These are phyloP conservation scores for Cryphonectria japonica DNA, from an alignment of 2,329 filamentous ascomycete species.

Conservation along the genomic window DNA sequence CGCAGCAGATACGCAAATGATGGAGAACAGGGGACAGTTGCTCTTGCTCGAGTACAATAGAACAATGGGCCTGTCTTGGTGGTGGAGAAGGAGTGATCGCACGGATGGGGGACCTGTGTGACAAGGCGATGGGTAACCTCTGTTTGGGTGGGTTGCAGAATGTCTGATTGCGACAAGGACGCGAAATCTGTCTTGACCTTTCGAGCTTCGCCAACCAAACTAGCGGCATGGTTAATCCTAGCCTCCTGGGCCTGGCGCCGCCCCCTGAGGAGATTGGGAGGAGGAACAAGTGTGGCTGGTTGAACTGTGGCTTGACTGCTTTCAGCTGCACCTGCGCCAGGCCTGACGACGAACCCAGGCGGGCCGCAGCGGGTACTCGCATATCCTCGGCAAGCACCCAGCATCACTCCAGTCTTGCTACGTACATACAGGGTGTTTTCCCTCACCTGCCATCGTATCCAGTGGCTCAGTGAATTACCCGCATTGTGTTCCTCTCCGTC, in stretches of 20 bases:
- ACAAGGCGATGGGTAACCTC: not conserved
- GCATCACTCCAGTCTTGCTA: not conserved
- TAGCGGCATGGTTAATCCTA: conserved; percentile 1
- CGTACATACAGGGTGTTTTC: not conserved
- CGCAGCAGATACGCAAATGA: not conserved
- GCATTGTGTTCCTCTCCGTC: not conserved
- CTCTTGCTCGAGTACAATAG: not conserved
- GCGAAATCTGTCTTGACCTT: conserved; percentile 22
- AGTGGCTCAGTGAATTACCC: too few relatives aligned
- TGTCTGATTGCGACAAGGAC: conserved; percentile 13
- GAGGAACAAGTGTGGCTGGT: conserved; percentile 1
- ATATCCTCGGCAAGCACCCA: conserved; percentile 12
- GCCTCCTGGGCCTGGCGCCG: not conserved
- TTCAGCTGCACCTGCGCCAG: not conserved
- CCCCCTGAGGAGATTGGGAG: not conserved
- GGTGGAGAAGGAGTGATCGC: conserved; percentile 16
- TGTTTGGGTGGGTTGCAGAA: not conserved
- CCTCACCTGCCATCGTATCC: not conserved
- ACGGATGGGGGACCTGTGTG: conserved; percentile 25
- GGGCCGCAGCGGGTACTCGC: not conserved
- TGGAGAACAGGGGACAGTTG: not conserved
- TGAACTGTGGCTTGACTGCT: not conserved
- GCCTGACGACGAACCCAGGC: not conserved
- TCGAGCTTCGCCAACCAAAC: conserved; percentile 5
- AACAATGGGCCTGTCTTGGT: conserved; percentile 18